Conservation (phyloP, 2,329 filamentous ascomycete genomes). For the Neofusicoccum cordaticola region DNA sequence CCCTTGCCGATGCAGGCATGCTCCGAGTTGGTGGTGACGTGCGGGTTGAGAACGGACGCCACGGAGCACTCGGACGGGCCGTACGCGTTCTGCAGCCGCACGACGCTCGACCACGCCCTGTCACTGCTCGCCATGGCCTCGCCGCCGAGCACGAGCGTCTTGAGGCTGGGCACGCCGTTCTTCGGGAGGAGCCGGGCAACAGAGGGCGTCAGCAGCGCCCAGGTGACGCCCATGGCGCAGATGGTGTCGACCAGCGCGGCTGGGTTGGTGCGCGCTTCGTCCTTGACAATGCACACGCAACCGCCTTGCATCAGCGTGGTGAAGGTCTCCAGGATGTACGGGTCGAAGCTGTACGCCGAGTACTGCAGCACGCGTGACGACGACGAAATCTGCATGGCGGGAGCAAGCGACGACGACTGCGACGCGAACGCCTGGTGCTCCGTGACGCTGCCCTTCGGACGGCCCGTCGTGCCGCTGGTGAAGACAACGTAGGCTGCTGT, state of each 20-base stretch:
- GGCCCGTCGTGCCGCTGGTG: slow-evolving; percentile 36
- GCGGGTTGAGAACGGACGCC: slow-evolving; percentile 20
- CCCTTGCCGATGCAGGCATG: background rate
- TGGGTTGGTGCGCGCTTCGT: slow-evolving; percentile 44
- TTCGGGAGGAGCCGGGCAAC: slow-evolving; percentile 37
- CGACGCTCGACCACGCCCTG: slow-evolving; percentile 20
- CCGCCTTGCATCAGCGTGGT: slow-evolving; percentile 34
- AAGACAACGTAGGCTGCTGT: slow-evolving; percentile 26
- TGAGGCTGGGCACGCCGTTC: slow-evolving; percentile 39
- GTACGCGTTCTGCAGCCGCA: background rate
- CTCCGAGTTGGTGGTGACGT: background rate
- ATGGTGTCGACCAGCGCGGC: slow-evolving; percentile 43
- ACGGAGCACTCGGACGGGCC: background rate
- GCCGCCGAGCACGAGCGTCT: slow-evolving; percentile 32
- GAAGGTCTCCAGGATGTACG: slow-evolving; percentile 35
- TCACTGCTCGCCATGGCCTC: slow-evolving; percentile 22
- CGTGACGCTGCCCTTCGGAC: slow-evolving; percentile 32
- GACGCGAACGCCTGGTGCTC: slow-evolving; percentile 28
- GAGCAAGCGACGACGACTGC: slow-evolving; percentile 22
- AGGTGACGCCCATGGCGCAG: slow-evolving; percentile 19
- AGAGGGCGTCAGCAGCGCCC: slow-evolving; percentile 38
- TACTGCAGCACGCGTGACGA: background rate
- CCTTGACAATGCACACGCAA: slow-evolving; percentile 38
- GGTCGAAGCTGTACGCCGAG: slow-evolving; percentile 28
- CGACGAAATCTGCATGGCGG: slow-evolving; percentile 20